phyloP scores from a whole-genome alignment of 164 flowering plant genomes.

The Dillenia turbinata region DNA sequence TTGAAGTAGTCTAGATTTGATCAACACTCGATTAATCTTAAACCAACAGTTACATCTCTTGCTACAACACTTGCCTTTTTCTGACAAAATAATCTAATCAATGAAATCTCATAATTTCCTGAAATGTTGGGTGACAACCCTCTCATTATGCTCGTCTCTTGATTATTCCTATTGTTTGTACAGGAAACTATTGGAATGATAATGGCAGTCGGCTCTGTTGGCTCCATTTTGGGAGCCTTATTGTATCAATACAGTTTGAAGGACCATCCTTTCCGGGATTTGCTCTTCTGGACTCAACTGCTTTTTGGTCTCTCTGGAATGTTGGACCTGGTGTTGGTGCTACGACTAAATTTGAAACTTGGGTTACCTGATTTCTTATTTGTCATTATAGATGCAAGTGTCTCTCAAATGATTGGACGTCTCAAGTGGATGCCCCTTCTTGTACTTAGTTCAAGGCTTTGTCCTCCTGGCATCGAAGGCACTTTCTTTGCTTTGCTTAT shows the following conservation, averaged over 20 bases:
- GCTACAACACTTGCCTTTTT: no score
- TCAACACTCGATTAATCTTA: no score
- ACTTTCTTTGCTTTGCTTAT: constrained; percentile 95
- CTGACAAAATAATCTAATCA: no score
- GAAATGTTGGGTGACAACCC: background rate
- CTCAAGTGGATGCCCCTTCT: constrained; percentile 98
- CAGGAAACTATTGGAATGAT: constrained; percentile 78
- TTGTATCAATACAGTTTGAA: constrained; percentile 72
- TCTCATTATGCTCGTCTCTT: background rate
- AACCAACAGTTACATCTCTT: no score
- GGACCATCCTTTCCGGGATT: constrained; percentile 61
- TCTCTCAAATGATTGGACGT: constrained; percentile 54
- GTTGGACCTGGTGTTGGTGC: constrained; percentile 77
- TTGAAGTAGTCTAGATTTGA: no score
- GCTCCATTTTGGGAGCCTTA: constrained; percentile 71
- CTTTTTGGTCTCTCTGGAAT: constrained; percentile 69
- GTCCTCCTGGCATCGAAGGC: constrained; percentile 97
- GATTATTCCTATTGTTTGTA: constrained; percentile 10
- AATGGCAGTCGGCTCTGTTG: constrained; percentile 75
- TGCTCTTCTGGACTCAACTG: constrained; percentile 83
- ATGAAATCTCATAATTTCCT: background rate
- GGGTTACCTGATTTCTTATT: constrained; percentile 82
- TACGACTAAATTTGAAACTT: constrained; percentile 61
- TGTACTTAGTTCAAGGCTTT: constrained; percentile 86
- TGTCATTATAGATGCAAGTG: constrained; percentile 62